Percentiles rank a stretch among this genome's conserved stretches.
These are phyloP conservation scores for Phalaenopsis hybrid DNA, from an alignment of 116 monocot species.

Conservation along the genomic window DNA sequence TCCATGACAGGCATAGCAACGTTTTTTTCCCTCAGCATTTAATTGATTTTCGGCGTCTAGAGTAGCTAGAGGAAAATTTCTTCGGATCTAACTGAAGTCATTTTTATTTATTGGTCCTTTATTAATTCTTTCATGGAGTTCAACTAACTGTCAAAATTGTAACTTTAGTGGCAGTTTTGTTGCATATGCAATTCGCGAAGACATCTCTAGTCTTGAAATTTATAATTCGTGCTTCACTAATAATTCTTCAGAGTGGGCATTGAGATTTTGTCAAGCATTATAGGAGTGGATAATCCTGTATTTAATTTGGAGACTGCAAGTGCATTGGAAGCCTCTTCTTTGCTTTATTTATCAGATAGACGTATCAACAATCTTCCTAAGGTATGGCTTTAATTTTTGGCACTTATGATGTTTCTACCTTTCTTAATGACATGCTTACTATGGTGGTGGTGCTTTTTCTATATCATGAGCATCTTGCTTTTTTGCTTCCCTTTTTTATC, in stretches of 20 bases:
- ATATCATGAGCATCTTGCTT: background rate
- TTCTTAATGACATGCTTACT: background rate
- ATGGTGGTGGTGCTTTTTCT: background rate
- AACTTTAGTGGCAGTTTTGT: conserved; percentile 36
- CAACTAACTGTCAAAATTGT: conserved; percentile 12
- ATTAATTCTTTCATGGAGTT: background rate
- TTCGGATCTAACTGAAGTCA: background rate
- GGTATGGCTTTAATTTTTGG: conserved; percentile 27
- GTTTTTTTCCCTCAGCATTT: background rate
- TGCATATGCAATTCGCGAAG: conserved; percentile 43
- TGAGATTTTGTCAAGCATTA: conserved; percentile 76
- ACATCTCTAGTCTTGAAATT: conserved; percentile 61
- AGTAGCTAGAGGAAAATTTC: background rate
- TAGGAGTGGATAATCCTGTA: conserved; percentile 55
- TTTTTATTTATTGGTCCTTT: background rate
- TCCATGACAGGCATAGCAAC: background rate
- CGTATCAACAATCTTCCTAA: conserved; percentile 39
- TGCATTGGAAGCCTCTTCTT: conserved; percentile 40
- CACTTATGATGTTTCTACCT: background rate
- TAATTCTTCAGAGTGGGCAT: conserved; percentile 69
- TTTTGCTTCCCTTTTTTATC: background rate
- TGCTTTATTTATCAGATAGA: conserved; percentile 84
- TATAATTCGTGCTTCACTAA: conserved; percentile 72
- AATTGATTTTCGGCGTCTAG: background rate
- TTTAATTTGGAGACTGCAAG: background rate